These are phyloP conservation scores for Smithsoniella earleae DNA, from an alignment of 163 green algal species.

Conservation along the genomic window DNA sequence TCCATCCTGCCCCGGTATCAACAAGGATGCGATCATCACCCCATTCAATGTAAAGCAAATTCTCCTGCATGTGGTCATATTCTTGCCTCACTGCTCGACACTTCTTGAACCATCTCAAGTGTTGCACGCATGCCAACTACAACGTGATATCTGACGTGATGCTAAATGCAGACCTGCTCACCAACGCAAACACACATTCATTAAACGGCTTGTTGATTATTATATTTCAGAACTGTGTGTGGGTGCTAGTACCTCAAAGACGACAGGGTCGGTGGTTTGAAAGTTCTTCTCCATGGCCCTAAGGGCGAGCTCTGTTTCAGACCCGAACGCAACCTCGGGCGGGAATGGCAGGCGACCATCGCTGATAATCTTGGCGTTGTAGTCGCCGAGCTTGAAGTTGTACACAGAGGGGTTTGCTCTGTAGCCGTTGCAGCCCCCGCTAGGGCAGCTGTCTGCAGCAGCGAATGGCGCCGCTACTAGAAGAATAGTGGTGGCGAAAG, in stretches of 20 bases:
- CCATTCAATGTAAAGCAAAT: conserved; percentile 11
- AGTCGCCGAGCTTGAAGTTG: neutral
- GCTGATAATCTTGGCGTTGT: neutral
- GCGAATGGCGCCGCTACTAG: too few relatives aligned
- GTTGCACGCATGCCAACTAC: too few relatives aligned
- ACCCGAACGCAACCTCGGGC: neutral
- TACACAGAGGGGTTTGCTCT: neutral
- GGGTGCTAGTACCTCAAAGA: neutral
- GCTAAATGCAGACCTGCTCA: too few relatives aligned
- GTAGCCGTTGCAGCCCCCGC: neutral
- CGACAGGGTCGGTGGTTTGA: neutral
- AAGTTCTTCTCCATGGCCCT: neutral
- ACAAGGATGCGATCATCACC: conserved; percentile 13
- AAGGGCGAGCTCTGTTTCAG: neutral
- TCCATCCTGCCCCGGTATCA: neutral
- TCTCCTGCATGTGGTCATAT: too few relatives aligned
- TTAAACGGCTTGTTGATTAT: too few relatives aligned
- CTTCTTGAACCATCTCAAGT: too few relatives aligned
- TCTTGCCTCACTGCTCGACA: too few relatives aligned
- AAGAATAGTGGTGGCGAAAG: too few relatives aligned
- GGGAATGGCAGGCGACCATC: neutral
- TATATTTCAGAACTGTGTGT: too few relatives aligned
- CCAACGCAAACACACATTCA: too few relatives aligned
- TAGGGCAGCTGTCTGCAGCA: too few relatives aligned
- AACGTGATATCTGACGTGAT: too few relatives aligned